These are phyloP conservation scores for Tulasnella sp. DNA, from an alignment of 768 basidiomycete species.

Conservation along the genomic window DNA sequence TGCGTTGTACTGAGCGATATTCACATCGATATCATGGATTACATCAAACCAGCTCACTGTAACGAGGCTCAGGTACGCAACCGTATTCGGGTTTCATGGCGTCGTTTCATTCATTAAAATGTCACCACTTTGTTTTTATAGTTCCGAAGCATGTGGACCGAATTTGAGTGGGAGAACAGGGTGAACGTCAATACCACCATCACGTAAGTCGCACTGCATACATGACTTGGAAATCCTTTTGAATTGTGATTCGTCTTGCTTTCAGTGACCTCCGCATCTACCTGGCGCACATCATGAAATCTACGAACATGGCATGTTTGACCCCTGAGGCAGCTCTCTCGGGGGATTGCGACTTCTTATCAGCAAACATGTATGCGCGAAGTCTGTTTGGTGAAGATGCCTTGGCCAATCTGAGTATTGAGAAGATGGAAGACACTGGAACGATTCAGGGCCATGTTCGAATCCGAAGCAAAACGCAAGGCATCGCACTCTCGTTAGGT, in stretches of 20 bases:
- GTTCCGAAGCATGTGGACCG: conserved; percentile 99
- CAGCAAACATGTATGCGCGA: conserved; percentile 91
- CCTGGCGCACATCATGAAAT: conserved; percentile 87
- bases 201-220: conserved; percentile 38
- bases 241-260: background rate
- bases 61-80: conserved; percentile 73
- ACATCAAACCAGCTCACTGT: conserved; percentile 92
- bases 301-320: conserved; percentile 94
- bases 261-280: conserved; percentile 73
- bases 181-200: conserved; percentile 83
- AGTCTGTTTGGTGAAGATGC: conserved; percentile 98
- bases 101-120: background rate
- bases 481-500: conserved; percentile 89
- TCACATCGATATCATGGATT: conserved; percentile 97
- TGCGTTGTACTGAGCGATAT: conserved; percentile 95
- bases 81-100: background rate
- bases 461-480: conserved; percentile 95
- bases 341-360: conserved; percentile 93
- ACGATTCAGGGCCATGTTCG: conserved; percentile 85
- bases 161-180: conserved; percentile 99
- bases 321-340: conserved; percentile 80
- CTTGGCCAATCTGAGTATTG: conserved; percentile 85
- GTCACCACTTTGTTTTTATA: conserved; percentile 24
- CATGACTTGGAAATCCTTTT: background rate
- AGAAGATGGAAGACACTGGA: conserved; percentile 63